Percentiles rank a stretch among this genome's conserved stretches.
phyloP scores from a whole-genome alignment of 2,329 filamentous ascomycete species.

The Camptophora hylomeconis region DNA sequence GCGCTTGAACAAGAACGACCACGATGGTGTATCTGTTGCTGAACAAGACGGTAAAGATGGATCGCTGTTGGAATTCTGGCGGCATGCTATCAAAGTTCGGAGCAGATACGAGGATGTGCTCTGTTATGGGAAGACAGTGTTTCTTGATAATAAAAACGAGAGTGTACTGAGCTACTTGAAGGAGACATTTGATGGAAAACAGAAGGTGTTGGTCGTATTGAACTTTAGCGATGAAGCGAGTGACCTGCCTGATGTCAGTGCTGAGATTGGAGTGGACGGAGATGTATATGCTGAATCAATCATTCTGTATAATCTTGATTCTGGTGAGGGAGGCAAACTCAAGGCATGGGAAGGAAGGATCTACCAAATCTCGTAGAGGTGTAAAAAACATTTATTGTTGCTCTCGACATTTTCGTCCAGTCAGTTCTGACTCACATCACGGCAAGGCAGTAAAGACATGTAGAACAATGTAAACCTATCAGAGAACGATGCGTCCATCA shows the following conservation, averaged over 20 bases:
- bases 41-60: conserved; percentile 24
- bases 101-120: conserved; percentile 26
- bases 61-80: conserved; percentile 51
- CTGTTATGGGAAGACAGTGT: conserved; percentile 4
- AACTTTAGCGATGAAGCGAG: not conserved
- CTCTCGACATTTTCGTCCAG: too few species aligned
- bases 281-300: conserved; percentile 10
- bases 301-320: conserved; percentile 12
- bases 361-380: too few species aligned
- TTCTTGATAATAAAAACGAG: too few species aligned
- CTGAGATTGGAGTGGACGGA: conserved; percentile 9
- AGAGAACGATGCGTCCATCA: too few species aligned
- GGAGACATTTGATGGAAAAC: conserved; percentile 34
- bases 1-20: conserved; percentile 52
- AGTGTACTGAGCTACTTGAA: too few species aligned
- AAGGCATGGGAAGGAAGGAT: conserved; percentile 16
- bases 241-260: too few species aligned
- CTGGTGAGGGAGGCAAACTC: conserved; percentile 7
- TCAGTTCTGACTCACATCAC: too few species aligned
- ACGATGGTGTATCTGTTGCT: conserved; percentile 48
- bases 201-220: not conserved
- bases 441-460: too few species aligned
- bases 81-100: conserved; percentile 43
- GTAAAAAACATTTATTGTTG: too few species aligned
- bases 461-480: too few species aligned